phyloP scores from a whole-genome alignment of 2,329 filamentous ascomycete species.

The Cladosporium sphaerospermum region DNA sequence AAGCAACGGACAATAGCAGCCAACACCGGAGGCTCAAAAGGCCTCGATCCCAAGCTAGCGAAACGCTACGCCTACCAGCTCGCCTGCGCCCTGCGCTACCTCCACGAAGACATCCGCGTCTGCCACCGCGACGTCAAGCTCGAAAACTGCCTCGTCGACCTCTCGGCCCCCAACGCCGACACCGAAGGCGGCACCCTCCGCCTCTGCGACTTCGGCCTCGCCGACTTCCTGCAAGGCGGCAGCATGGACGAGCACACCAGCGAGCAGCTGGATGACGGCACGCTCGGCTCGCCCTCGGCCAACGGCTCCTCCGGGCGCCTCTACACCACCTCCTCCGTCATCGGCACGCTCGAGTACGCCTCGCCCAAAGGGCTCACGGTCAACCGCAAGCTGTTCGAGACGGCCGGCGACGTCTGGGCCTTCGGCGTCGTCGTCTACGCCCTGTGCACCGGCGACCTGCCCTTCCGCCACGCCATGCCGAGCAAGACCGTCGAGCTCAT shows the following conservation, averaged over 20 bases:
- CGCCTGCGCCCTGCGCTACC: conserved; percentile 57
- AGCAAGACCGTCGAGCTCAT: conserved; percentile 56
- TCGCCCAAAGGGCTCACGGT: conserved; percentile 44
- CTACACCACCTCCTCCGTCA: conserved; percentile 38
- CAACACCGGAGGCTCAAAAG: conserved; percentile 23
- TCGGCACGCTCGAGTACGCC: conserved; percentile 54
- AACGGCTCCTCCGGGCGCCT: not conserved
- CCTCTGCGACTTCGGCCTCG: conserved; percentile 64
- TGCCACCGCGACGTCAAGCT: conserved; percentile 65
- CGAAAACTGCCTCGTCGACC: conserved; percentile 61
- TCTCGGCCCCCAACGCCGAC: conserved; percentile 40
- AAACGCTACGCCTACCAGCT: conserved; percentile 58
- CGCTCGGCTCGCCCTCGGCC: not conserved
- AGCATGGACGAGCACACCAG: conserved; percentile 20
- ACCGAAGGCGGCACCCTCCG: conserved; percentile 51
- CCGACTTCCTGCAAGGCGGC: conserved; percentile 52
- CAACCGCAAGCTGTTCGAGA: conserved; percentile 38
- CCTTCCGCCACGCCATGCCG: conserved; percentile 56
- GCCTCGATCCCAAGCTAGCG: conserved; percentile 47
- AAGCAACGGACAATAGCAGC: conserved; percentile 39
- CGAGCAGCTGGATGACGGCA: not conserved
- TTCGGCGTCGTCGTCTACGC: conserved; percentile 59
- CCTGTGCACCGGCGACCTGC: conserved; percentile 54
- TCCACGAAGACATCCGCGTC: conserved; percentile 61
- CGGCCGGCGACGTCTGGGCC: conserved; percentile 61